Evolutionary conservation across 139 green algal species (phyloP).

Genomic region (Chlamydomonas eustigma): DNA sequence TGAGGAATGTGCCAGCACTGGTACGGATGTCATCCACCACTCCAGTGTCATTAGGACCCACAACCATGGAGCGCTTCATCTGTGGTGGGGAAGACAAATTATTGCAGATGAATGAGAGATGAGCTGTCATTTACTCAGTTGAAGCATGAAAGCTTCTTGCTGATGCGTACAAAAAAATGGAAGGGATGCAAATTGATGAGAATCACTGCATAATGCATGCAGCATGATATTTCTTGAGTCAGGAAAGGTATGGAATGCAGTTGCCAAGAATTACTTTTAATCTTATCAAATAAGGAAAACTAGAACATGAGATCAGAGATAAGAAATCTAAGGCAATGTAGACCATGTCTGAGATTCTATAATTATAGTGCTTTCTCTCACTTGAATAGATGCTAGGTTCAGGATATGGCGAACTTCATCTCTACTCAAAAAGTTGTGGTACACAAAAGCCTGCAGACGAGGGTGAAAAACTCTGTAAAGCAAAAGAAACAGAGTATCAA

Average conservation of each 20-base stretch:
- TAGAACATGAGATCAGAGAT: too few species aligned
- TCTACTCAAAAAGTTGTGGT: slow-evolving; percentile 16
- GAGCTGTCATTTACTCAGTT: slow-evolving; percentile 70
- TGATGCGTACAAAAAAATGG: not conserved
- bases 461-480: not conserved
- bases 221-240: too few species aligned
- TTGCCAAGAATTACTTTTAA: too few species aligned
- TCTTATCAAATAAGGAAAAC: too few species aligned
- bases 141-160: slow-evolving; percentile 52
- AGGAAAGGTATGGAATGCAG: too few species aligned
- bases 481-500: not conserved
- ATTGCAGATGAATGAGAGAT: slow-evolving; percentile 68
- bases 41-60: slow-evolving; percentile 46
- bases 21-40: slow-evolving; percentile 71
- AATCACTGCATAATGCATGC: too few species aligned
- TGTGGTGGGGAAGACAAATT: too few species aligned
- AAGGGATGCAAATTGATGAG: not conserved
- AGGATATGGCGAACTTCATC: slow-evolving; percentile 1
- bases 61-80: slow-evolving; percentile 81
- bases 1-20: slow-evolving; percentile 76
- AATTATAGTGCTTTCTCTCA: too few species aligned
- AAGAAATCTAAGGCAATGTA: too few species aligned
- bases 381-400: not conserved
- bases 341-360: too few species aligned
- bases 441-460: slow-evolving; percentile 19